A percentile compares a stretch with the other conserved stretches of the same genome.
These are phyloP conservation scores for Trametes punicea DNA, from an alignment of 768 basidiomycete species.

Conservation along the genomic window DNA sequence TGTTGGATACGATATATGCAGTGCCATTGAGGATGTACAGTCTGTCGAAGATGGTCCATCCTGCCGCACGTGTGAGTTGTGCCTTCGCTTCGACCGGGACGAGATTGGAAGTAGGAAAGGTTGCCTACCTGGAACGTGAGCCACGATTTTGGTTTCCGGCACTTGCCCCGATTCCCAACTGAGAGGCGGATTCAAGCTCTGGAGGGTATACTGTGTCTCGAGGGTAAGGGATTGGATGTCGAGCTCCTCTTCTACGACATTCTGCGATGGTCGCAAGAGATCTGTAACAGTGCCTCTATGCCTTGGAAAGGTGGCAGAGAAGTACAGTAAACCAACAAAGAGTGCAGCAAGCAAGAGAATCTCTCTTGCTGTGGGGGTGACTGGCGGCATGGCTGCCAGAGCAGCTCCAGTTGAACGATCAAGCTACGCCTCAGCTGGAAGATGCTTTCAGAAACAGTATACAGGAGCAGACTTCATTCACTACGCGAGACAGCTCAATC, in stretches of 20 bases:
- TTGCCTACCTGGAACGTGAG: constrained; percentile 45
- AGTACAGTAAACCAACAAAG: constrained; percentile 26
- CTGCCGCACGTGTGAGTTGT: constrained; percentile 37
- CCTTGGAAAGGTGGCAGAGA: constrained; percentile 15
- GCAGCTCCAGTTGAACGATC: neutral
- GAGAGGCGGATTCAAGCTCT: constrained; percentile 23
- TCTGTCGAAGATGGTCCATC: constrained; percentile 88
- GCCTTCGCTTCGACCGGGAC: neutral
- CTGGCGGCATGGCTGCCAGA: constrained; percentile 23
- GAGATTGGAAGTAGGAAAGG: constrained; percentile 12
- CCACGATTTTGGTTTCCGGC: constrained; percentile 62
- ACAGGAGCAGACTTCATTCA: too few relatives aligned
- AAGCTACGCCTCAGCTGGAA: neutral
- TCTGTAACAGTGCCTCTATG: constrained; percentile 1
- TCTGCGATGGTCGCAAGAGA: neutral
- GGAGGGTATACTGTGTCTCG: constrained; percentile 27
- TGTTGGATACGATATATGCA: constrained; percentile 76
- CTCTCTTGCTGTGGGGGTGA: constrained; percentile 31
- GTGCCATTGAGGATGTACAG: constrained; percentile 81
- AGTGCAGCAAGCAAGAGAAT: constrained; percentile 28
- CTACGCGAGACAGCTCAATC: too few relatives aligned
- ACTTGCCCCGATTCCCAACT: constrained; percentile 33
- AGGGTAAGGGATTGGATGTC: constrained; percentile 16
- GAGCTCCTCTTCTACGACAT: constrained; percentile 10
- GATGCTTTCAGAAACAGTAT: too few relatives aligned